Base-by-base conservation (phyloP, 2,329 filamentous ascomycete species). In the Apiospora marii region DNA sequence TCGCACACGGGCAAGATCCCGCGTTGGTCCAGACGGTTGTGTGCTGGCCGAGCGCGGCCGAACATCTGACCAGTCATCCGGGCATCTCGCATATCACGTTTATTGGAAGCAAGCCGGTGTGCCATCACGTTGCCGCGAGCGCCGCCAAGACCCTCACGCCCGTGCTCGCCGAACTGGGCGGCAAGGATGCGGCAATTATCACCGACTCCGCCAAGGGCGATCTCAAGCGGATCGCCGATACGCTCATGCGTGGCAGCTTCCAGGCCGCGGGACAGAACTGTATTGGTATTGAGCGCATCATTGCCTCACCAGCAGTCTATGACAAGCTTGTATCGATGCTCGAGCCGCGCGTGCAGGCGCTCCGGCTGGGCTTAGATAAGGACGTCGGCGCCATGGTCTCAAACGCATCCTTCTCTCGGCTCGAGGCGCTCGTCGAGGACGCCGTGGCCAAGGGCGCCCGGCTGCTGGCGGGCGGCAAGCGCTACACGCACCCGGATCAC, bases 231-330 rank as follows among this genome's bases (percentile, higher is more conserved):
- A 92, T 98, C 69, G 89, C 90, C 51, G 93, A 95, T 74, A 93
- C 97, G 75, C 89, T 98, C 74, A 92, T 99, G 84, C 91, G 96
- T 70, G 96, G 96, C 70, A 94, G 94, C 13, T 99, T 98, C 84
- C 96, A 99, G 83, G 95, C 95, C 70, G 92, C 95, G 22, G 96
- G 96, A 1, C 96, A 99, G 83, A 99, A 99, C 84, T 99, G 96
- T 83, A 96, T 99, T 80, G 96, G 96, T 71, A 96, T 98, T 76
- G 96, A 99, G 85, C 93, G 96, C 72, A 92, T 98, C 79, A 92
- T 98, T 77, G 94, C 93, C 34, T 88, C 93, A 22, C 92, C 94
- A 1, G 86, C 85, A n/a, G 87, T 94, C 70, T 97, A 98, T 84
- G 87, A 93, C 74, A 86, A 86, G 72, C 89, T 99, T 30, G 84